Percentiles rank a stretch among this genome's conserved stretches.
phyloP scores from a whole-genome alignment of 169 alveolate species.

The Eimeria praecox region DNA sequence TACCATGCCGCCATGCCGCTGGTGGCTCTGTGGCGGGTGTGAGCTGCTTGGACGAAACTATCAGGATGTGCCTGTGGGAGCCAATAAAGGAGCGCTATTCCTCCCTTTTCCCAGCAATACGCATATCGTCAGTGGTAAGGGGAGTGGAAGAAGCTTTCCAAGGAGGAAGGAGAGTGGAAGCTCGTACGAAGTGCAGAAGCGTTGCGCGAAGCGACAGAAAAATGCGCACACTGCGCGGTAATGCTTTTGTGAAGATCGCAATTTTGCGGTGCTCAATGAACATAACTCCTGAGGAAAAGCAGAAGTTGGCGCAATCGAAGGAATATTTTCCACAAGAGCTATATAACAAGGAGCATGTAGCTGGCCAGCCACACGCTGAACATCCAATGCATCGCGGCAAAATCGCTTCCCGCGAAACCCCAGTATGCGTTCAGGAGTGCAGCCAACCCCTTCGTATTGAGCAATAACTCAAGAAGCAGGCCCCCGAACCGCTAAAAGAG shows the following conservation, averaged over 20 bases:
- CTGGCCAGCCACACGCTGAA: background rate
- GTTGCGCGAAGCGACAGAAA: background rate
- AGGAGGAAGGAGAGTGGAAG: background rate
- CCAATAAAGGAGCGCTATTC: background rate
- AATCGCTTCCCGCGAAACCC: background rate
- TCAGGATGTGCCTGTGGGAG: background rate
- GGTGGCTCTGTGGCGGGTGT: background rate
- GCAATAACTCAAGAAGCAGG: background rate
- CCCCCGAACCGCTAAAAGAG: background rate
- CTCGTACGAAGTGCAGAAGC: background rate
- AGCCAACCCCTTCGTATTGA: background rate
- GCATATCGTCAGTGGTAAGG: background rate
- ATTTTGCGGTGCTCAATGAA: background rate
- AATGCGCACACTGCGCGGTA: background rate
- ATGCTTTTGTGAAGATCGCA: background rate
- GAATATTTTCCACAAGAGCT: background rate
- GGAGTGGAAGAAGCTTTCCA: background rate
- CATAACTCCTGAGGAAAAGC: background rate
- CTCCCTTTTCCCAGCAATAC: background rate
- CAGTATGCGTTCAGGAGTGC: no score
- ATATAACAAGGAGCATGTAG: background rate
- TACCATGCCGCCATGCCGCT: background rate
- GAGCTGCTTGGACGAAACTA: background rate
- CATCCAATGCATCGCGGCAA: background rate
- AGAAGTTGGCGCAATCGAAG: background rate